Percentiles rank a stretch among this genome's conserved stretches.
These are phyloP conservation scores for Bipolaris oryzae DNA, from an alignment of 2,329 filamentous ascomycete species.

Conservation along the genomic window DNA sequence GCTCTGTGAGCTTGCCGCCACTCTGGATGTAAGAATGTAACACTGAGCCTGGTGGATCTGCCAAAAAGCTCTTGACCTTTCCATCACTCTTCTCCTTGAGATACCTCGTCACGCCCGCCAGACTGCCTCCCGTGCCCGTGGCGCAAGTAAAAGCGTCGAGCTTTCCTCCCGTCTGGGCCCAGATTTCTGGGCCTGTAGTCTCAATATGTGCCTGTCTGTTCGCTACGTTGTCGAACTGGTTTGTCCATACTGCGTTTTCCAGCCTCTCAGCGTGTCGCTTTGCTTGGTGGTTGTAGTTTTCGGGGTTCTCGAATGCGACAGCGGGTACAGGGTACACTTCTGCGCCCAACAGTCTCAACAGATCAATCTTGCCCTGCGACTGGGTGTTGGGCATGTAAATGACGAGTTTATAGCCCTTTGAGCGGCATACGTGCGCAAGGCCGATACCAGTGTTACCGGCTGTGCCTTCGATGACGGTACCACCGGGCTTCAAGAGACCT, in stretches of 20 bases:
- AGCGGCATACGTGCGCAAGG: constrained; percentile 92
- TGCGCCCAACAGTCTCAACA: constrained; percentile 86
- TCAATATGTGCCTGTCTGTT: constrained; percentile 95
- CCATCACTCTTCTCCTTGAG: constrained; percentile 83
- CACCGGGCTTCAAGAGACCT: constrained; percentile 80
- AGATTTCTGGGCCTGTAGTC: constrained; percentile 97
- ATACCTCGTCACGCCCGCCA: constrained; percentile 87
- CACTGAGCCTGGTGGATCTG: constrained; percentile 91
- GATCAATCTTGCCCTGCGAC: constrained; percentile 95
- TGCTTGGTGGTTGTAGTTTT: constrained; percentile 99
- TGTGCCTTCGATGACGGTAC: constrained; percentile 95
- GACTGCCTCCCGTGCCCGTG: constrained; percentile 88
- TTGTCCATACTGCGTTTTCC: constrained; percentile 94
- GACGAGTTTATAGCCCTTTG: constrained; percentile 88
- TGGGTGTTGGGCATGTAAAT: constrained; percentile 99
- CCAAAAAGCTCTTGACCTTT: constrained; percentile 83
- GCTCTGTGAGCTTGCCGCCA: constrained; percentile 81
- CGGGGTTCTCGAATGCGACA: constrained; percentile 90
- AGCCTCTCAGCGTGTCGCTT: constrained; percentile 83
- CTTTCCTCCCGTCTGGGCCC: constrained; percentile 84
- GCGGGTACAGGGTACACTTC: constrained; percentile 96
- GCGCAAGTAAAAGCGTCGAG: constrained; percentile 95
- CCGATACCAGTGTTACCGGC: constrained; percentile 98
- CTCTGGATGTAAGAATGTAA: constrained; percentile 90
- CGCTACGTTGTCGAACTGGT: constrained; percentile 97